Evolutionary conservation across 1,284 basidiomycete species (phyloP), one percentile per base, ranked within the genome.

Genomic region (Austropuccinia psidii): DNA sequence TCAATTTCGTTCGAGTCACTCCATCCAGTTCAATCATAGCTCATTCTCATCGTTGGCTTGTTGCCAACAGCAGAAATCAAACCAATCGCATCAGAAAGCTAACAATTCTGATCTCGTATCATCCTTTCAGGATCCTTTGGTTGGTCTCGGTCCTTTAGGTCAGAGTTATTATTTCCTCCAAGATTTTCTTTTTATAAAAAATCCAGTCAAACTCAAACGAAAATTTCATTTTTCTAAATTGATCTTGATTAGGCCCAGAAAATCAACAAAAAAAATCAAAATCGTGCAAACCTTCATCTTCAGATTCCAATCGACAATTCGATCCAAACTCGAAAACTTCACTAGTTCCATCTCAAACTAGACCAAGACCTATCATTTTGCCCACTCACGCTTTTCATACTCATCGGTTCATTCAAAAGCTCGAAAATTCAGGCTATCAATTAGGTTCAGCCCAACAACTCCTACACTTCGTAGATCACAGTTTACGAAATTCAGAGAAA

Each of bases 81-180:
- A n/a, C n/a, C n/a, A n/a, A n/a, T n/a, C n/a, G n/a, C n/a, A n/a
- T n/a, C n/a, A n/a, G n/a, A n/a, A n/a, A n/a, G n/a, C n/a, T n/a
- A n/a, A n/a, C 35, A 39, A 37, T 49, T 49, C 62, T 31, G 62
- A 65, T 19, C 39, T 65, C 21, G 45, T 65, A 17, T 72, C 68
- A 39, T 72, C 68, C 35, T 72, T 72, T 31, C 43, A 72, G 47
- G 68, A 72, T 37, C 68, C 68, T 45, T 62, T 72, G 57, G 57
- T 72, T 37, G 68, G 68, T 72, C 68, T 72, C 45, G 52, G 57
- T 61, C 54, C 68, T 61, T 45, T 72, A 50, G 68, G 68, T 72
- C 47, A 72, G 68, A 57, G 49, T 49, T 61, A 60, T 62, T 31
- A 62, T 45, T 43, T 47, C 31, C 33, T 29, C 31, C 24, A 47